Conservation (phyloP, 495 filamentous ascomycete genomes). For the Trichoderma asperelloides region DNA sequence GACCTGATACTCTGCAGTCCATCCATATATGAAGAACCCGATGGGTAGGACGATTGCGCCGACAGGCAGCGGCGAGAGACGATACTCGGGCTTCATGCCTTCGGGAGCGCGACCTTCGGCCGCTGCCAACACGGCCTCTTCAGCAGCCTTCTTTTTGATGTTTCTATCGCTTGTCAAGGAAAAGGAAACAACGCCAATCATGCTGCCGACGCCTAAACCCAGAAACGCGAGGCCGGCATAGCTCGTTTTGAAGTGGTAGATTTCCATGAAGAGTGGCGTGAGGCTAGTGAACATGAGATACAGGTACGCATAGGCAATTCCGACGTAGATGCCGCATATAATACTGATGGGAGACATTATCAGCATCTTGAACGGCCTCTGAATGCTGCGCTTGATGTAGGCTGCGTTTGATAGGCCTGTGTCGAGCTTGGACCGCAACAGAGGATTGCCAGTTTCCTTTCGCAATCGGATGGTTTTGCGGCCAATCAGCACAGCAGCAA, state of each 20-base stretch:
- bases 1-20: conserved; percentile 23
- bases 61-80: conserved; percentile 41
- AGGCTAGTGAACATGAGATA: conserved; percentile 69
- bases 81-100: conserved; percentile 36
- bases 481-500: conserved; percentile 48
- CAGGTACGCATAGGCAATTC: conserved; percentile 62
- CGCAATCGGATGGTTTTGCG: conserved; percentile 42
- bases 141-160: conserved; percentile 21
- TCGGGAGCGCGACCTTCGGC: conserved; percentile 16
- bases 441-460: conserved; percentile 36
- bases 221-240: conserved; percentile 31
- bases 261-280: conserved; percentile 45
- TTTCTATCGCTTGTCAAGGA: conserved; percentile 24
- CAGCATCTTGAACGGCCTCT: conserved; percentile 44
- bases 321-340: conserved; percentile 60
- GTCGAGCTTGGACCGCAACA: conserved; percentile 42
- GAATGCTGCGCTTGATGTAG: conserved; percentile 29
- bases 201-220: conserved; percentile 29
- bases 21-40: conserved; percentile 43
- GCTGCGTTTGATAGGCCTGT: conserved; percentile 33
- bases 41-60: conserved; percentile 38
- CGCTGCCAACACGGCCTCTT: conserved; percentile 21
- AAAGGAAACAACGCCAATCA: conserved; percentile 25
- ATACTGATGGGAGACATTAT: conserved; percentile 52
- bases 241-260: conserved; percentile 36